Base-by-base conservation (phyloP, 352 stramenopile species). In the Chrysophaeum taylorii region DNA sequence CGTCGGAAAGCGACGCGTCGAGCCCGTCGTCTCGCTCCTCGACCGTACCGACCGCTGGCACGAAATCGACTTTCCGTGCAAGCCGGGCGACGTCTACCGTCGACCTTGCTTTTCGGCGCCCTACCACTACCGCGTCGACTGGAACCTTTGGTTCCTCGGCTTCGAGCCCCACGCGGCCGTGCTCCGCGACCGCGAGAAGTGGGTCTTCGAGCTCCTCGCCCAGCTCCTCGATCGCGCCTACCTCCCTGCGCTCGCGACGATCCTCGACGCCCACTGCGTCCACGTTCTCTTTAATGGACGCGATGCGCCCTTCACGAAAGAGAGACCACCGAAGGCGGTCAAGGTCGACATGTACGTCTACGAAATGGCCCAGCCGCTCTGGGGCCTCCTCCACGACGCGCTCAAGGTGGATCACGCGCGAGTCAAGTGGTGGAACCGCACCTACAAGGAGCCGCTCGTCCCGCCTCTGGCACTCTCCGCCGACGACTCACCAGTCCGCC, bases 91-190 rank as follows among this genome's bases (percentile, higher is more conserved):
- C 62, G 64, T 87, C 7, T 61, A 75, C 53, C 64, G 69, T 48
- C 38, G 38, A 38, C 81, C 81, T 37, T 70, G 64, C 61, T 82
- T 78, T 42, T 84, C 85, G 54, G 80, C 73, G 48, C 82, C 82
- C 0, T 86, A 86, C 70, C 82, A 87, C 72, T 78, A 84, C 73
- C 72, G 83, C 37, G 57, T 89, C 1, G 82, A 89, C 69, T 89
- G 83, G 82, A 76, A 82, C 69, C 76, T 84, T 53, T 85, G 80
- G 80, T 82, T 82, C 50, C 70, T 82, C 48, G 77, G 77, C 7
- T 82, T 82, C 69, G 75, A 77, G 67, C 77, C 77, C 27, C 77
- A 82, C 52, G 29, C 70, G 33, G 27, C 57, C 0, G n/a, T n/a
- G n/a, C n/a, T n/a, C n/a, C n/a, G n/a, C n/a, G n/a, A n/a, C n/a